phyloP scores from a whole-genome alignment of 2,329 filamentous ascomycete genomes.

The Xylariaceae sp. region DNA sequence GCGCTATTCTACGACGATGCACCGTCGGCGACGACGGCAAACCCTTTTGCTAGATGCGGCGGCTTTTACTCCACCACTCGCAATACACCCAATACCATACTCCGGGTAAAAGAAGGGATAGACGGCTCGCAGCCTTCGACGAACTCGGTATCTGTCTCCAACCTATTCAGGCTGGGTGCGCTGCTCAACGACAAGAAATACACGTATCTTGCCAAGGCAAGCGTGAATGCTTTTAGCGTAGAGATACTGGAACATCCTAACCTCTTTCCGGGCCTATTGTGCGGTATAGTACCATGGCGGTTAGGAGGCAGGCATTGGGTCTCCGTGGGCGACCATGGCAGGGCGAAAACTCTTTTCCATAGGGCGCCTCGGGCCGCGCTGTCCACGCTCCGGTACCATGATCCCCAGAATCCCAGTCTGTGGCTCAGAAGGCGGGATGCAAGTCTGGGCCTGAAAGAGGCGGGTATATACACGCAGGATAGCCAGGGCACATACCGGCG shows the following conservation, averaged over 20 bases:
- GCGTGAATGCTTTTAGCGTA: conserved; percentile 78
- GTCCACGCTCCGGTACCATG: conserved; percentile 26
- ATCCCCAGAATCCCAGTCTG: conserved; percentile 9
- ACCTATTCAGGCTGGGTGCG: conserved; percentile 73
- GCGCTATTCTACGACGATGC: conserved; percentile 67
- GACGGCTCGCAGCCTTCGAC: conserved; percentile 86
- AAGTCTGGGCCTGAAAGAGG: conserved; percentile 5
- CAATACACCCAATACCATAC: conserved; percentile 62
- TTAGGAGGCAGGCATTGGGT: conserved; percentile 54
- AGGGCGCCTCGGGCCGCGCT: conserved; percentile 24
- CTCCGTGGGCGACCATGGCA: conserved; percentile 18
- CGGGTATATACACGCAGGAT: conserved; percentile 14
- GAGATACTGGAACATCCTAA: conserved; percentile 92
- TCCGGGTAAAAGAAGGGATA: conserved; percentile 92
- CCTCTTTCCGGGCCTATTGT: conserved; percentile 77
- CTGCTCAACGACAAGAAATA: conserved; percentile 63
- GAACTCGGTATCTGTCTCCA: conserved; percentile 80
- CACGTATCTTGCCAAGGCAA: conserved; percentile 60
- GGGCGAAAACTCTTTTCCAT: conserved; percentile 17
- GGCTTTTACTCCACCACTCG: conserved; percentile 70
- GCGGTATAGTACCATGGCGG: conserved; percentile 66
- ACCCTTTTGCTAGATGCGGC: conserved; percentile 40
- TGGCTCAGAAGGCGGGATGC: conserved; percentile 24
- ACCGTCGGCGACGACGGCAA: conserved; percentile 31
- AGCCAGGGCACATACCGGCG: conserved; percentile 6